Conservation (phyloP, 2,329 filamentous ascomycete genomes). For the Paecilomyces sp. region DNA sequence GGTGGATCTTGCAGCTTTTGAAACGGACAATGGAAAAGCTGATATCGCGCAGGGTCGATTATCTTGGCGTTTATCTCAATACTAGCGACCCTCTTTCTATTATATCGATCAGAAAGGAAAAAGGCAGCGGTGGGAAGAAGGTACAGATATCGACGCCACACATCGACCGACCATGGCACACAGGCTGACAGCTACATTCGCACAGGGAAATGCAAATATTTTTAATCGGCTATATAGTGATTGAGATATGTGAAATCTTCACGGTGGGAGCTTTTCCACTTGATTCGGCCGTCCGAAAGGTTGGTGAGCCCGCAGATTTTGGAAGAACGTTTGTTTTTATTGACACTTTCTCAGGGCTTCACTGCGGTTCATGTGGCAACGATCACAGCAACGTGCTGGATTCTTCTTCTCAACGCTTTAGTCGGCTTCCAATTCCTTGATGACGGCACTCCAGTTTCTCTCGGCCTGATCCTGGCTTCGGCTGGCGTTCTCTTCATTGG, state of each 20-base stretch:
- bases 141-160: conserved; percentile 41
- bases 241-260: conserved; percentile 94
- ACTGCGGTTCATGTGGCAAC: conserved; percentile 84
- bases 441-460: conserved; percentile 79
- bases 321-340: neutral
- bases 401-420: conserved; percentile 82
- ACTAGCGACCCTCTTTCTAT: conserved; percentile 54
- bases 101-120: conserved; percentile 80
- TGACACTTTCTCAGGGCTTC: conserved; percentile 56
- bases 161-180: neutral
- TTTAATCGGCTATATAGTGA: conserved; percentile 73
- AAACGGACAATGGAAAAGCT: conserved; percentile 13
- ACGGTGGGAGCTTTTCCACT: conserved; percentile 85
- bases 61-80: conserved; percentile 74
- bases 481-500: conserved; percentile 71
- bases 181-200: neutral
- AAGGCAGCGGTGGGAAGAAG: conserved; percentile 88
- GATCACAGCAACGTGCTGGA: conserved; percentile 82
- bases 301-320: conserved; percentile 42
- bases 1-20: conserved; percentile 15
- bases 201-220: conserved; percentile 96
- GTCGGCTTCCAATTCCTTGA: conserved; percentile 92
- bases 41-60: conserved; percentile 63
- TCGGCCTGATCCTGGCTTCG: conserved; percentile 68
- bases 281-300: conserved; percentile 55